Evolutionary conservation across 2,329 filamentous ascomycete genomes (phyloP).

Genomic region (Niveomyces coronatus): DNA sequence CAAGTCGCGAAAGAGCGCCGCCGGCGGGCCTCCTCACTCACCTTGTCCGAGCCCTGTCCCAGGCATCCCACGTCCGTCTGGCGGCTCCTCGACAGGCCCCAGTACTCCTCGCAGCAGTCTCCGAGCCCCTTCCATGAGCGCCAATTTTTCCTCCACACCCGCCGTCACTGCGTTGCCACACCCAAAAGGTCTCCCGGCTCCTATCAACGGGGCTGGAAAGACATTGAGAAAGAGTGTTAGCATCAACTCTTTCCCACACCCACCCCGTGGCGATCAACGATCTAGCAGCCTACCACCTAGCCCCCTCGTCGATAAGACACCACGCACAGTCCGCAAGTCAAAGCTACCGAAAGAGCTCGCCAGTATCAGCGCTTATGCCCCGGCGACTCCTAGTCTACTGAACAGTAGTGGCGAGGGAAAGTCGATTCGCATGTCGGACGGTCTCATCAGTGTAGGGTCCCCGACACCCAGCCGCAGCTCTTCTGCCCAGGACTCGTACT

Average conservation of each 20-base stretch:
- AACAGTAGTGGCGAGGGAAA: conserved; percentile 72
- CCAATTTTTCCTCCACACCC: conserved; percentile 43
- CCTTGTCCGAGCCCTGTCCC: conserved; percentile 1
- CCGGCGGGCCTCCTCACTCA: conserved; percentile 24
- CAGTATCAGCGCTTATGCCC: conserved; percentile 33
- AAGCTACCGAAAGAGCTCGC: conserved; percentile 46
- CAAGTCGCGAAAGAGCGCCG: conserved; percentile 62
- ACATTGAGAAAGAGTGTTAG: conserved; percentile 79
- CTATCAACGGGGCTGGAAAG: conserved; percentile 50
- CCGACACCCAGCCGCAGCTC: conserved; percentile 84
- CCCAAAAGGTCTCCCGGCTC: conserved; percentile 41
- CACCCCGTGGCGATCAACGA: conserved; percentile 57
- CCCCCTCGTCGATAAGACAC: conserved; percentile 42
- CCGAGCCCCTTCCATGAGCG: conserved; percentile 46
- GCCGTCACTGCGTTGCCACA: conserved; percentile 45
- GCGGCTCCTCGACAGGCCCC: conserved; percentile 28
- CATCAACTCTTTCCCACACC: conserved; percentile 88
- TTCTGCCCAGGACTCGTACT: conserved; percentile 85
- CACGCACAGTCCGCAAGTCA: conserved; percentile 38
- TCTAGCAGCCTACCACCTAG: conserved; percentile 52
- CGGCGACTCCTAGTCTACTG: conserved; percentile 58
- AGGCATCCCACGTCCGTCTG: not conserved
- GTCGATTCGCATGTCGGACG: conserved; percentile 62
- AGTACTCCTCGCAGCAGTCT: conserved; percentile 46
- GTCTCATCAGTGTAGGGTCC: conserved; percentile 66